Base-by-base conservation (phyloP, 441 rosid genomes). In the Daphne laureola region DNA sequence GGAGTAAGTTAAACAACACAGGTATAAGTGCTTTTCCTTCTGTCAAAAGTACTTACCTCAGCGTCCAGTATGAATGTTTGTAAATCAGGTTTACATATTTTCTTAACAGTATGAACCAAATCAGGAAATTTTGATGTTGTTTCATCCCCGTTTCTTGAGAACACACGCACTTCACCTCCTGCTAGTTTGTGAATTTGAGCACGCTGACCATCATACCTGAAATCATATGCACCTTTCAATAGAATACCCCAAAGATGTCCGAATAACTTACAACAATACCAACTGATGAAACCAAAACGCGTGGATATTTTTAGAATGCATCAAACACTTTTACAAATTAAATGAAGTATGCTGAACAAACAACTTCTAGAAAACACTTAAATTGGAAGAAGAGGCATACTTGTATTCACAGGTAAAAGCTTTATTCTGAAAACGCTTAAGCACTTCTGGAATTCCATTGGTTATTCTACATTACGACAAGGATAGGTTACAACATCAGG, bases 151-250 rank as follows among this genome's bases (percentile, higher is more conserved):
- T 83, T 87, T 49, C 90, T 81, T 73, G 96, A 87, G 69, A 81
- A 90, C 17, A 87, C 69, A 36, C 68, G 84, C 26, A 87, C 57
- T 46, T 75, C 64, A 58, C 85, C 90, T 78, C 85, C 73, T 14
- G 40, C 40, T 73, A 80, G 68, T 78, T 69, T 74, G 76, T 85
- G 96, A 65, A 90, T 85, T 74, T 90, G 98, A 47, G 94, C 92
- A 36, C 96, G 94, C 67, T 90, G 95, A 54, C 96, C 98, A 69
- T 87, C 98, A 67, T 85, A 90, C 56, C 98, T 90, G 78, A 59
- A 59, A 70, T 58, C 51, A 17, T 27, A 70, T 1, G 54, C 35
- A 57, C 12, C 57, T 31, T 31, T 9, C 38, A 31, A 31, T 12
- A 54, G 46, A 54, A 27, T 35, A 46, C 58, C 63, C 51, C 8